These are phyloP conservation scores for Tuber borchii DNA, from an alignment of 495 filamentous ascomycete species.

Conservation along the genomic window DNA sequence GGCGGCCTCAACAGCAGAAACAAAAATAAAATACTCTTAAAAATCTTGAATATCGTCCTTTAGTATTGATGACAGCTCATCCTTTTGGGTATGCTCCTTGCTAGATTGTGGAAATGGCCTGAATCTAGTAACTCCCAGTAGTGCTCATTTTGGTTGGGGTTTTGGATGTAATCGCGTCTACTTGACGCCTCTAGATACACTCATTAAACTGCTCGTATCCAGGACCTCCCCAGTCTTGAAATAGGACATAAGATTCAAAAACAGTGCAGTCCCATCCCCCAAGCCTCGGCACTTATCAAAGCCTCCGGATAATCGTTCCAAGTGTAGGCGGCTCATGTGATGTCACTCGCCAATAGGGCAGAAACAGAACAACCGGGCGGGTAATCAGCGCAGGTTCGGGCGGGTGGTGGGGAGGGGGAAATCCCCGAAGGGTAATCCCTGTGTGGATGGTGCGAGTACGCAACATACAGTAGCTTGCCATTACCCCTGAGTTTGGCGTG, in stretches of 20 bases:
- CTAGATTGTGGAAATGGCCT: too few relatives aligned
- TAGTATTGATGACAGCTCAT: too few relatives aligned
- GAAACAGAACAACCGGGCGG: background rate
- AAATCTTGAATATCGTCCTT: too few relatives aligned
- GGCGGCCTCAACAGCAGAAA: too few relatives aligned
- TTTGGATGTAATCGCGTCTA: too few relatives aligned
- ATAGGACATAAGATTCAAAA: background rate
- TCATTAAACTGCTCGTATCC: background rate
- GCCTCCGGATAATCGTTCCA: background rate
- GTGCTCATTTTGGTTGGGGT: too few relatives aligned
- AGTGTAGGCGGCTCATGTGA: background rate
- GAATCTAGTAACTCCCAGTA: too few relatives aligned
- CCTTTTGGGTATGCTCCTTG: too few relatives aligned
- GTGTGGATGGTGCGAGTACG: background rate
- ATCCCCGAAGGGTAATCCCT: background rate
- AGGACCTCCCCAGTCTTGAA: background rate
- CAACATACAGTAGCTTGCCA: background rate
- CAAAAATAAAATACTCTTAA: too few relatives aligned
- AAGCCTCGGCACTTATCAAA: background rate
- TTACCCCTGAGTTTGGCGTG: background rate
- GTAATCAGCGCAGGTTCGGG: background rate
- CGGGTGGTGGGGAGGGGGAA: background rate
- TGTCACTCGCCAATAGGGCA: background rate
- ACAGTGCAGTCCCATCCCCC: background rate
- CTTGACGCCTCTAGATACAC: background rate